Conservation (phyloP, 2,329 filamentous ascomycete genomes). For the Neurospora sp. region DNA sequence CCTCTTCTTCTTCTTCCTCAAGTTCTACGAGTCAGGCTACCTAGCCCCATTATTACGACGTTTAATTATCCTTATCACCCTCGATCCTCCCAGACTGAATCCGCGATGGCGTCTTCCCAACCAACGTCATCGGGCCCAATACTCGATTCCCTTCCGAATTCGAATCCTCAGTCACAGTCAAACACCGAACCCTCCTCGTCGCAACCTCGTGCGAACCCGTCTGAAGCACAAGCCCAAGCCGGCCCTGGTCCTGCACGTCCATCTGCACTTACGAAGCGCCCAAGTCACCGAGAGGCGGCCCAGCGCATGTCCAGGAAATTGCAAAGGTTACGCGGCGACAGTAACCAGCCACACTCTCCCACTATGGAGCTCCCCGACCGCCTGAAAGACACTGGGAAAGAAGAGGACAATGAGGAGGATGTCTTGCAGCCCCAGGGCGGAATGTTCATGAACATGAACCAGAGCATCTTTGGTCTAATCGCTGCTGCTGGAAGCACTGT, state of each 20-base stretch:
- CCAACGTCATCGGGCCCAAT: conserved; percentile 7
- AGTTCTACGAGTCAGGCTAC: neutral
- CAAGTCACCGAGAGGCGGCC: conserved; percentile 24
- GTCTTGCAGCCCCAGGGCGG: conserved; percentile 32
- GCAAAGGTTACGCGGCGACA: conserved; percentile 33
- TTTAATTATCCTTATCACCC: neutral
- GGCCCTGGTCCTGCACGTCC: neutral
- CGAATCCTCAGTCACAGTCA: neutral
- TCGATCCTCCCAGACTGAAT: neutral
- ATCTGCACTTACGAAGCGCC: conserved; percentile 7
- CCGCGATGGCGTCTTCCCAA: conserved; percentile 2
- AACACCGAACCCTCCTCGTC: neutral
- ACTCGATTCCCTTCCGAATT: neutral
- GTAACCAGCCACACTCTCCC: conserved; percentile 22
- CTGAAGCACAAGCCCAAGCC: conserved; percentile 1
- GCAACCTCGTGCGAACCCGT: neutral
- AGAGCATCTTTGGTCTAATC: conserved; percentile 89
- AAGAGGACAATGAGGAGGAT: conserved; percentile 40
- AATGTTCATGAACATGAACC: conserved; percentile 70
- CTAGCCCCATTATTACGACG: neutral
- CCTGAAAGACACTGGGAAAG: conserved; percentile 37
- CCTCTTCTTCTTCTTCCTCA: neutral
- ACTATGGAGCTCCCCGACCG: conserved; percentile 44
- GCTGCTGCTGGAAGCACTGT: conserved; percentile 75
- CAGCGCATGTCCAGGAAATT: conserved; percentile 34